Evolutionary conservation across 176 grass and related monocot species (phyloP), one percentile per base, ranked within the genome.

Genomic region (Hsuehochloa calcarea): DNA sequence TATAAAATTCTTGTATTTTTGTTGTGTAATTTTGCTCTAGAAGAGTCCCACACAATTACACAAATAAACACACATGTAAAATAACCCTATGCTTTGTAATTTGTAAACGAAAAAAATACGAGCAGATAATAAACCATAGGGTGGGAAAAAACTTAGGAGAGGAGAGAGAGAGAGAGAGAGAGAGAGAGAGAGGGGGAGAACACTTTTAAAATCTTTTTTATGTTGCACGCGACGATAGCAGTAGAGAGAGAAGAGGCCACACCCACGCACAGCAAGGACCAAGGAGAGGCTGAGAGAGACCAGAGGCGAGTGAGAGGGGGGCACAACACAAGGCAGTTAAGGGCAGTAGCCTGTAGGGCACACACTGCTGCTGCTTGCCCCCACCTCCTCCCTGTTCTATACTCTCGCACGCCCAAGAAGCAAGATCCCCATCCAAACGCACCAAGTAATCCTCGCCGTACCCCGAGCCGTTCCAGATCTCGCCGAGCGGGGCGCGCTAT

Each of bases 211-310:
- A 85, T 10, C 80, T 90, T 95, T 98, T 98, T 93, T 93, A 98
- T 95, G 86, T 84, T 92, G 96, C 96, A 95, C 93, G 91, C 96
- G 81, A 88, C 75, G 72, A 82, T 82, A 68, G 69, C 50, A 82
- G 76, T 74, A 82, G 82, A 51, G 58, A 64, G 19, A 72, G 23
- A 5, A 8, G 75, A n/a, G 74, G 70, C 4, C 15, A 19, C 34
- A 54, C 3, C 54, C 20, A 8, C 51, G 7, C 51, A 54, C 19
- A 70, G 51, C 47, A 29, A 43, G 13, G 15, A 12, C 46, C 12
- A 14, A 71, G 29, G 7, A 1, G 74, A 19, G 72, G 52, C 5
- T 3, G 6, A 26, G 14, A 49, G 68, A 64, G n/a, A 79, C 34
- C 63, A 70, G 41, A 19, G 71, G 26, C 9, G 11, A 5, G 19